A percentile compares a stretch with the other conserved stretches of the same genome.
phyloP scores from a whole-genome alignment of 768 basidiomycete genomes.

The Phylloporus arenicola region DNA sequence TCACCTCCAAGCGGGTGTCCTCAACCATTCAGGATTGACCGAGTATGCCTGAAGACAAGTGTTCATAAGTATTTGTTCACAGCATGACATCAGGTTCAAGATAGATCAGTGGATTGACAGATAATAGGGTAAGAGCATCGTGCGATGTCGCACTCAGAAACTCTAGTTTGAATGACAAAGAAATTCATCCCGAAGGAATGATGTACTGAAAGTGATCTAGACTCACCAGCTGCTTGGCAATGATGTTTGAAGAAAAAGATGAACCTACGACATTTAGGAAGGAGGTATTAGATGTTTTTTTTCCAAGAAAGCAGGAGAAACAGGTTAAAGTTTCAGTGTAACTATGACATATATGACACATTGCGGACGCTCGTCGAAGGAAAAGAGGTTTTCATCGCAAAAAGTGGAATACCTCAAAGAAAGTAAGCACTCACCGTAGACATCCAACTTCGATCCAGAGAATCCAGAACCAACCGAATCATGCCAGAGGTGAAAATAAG shows the following conservation, averaged over 20 bases:
- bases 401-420: not conserved
- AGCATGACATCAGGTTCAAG: not conserved
- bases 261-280: not conserved
- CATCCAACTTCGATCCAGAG: too few species aligned
- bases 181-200: conserved; percentile 45
- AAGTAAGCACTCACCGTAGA: too few species aligned
- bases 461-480: too few species aligned
- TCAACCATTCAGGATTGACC: too few species aligned
- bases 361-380: conserved; percentile 46
- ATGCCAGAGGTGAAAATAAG: too few species aligned
- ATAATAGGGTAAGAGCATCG: conserved; percentile 60
- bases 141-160: conserved; percentile 69
- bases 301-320: not conserved
- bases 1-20: conserved; percentile 3
- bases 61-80: conserved; percentile 1
- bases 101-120: conserved; percentile 61
- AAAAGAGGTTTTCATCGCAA: conserved; percentile 51
- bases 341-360: conserved; percentile 80
- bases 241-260: not conserved
- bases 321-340: conserved; percentile 68
- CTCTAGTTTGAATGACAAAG: conserved; percentile 83
- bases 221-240: conserved; percentile 4
- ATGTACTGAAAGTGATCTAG: conserved; percentile 3
- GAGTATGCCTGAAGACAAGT: conserved; percentile 1
- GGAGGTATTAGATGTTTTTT: conserved; percentile 8